Evolutionary conservation across 1,139 yeast species (phyloP).

Genomic region (Candida tetrigidarum): DNA sequence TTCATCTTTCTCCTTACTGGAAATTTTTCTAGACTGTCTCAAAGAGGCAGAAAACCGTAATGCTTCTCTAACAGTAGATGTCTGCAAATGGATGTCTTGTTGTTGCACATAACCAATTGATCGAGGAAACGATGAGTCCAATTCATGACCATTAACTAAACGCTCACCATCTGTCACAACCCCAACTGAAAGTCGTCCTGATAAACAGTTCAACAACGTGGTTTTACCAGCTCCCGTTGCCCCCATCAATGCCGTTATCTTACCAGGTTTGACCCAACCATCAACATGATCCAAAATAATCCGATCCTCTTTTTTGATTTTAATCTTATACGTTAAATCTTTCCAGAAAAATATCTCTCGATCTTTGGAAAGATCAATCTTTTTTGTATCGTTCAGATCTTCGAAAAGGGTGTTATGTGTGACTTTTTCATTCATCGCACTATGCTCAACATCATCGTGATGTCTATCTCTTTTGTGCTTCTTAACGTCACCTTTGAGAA

Average conservation of each 20-base stretch:
- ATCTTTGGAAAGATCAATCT: conserved; percentile 11
- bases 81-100: conserved; percentile 41
- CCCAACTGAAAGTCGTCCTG: conserved; percentile 39
- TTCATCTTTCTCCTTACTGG: conserved; percentile 34
- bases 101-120: conserved; percentile 47
- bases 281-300: conserved; percentile 69
- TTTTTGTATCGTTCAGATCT: conserved; percentile 15
- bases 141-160: conserved; percentile 38
- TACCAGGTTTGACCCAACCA: conserved; percentile 57
- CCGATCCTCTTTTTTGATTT: conserved; percentile 65
- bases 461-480: conserved; percentile 9
- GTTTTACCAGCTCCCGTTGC: conserved; percentile 43
- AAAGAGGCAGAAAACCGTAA: conserved; percentile 38
- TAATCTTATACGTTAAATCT: conserved; percentile 73
- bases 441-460: conserved; percentile 12
- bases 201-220: conserved; percentile 35
- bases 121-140: conserved; percentile 42
- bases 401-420: conserved; percentile 36
- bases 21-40: conserved; percentile 35
- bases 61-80: conserved; percentile 43
- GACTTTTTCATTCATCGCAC: conserved; percentile 5
- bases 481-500: conserved; percentile 26
- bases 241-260: conserved; percentile 34
- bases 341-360: conserved; percentile 76
- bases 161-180: conserved; percentile 37